Evolutionary conservation across 2,329 filamentous ascomycete species (phyloP).

Genomic region (Calonectria honghensis): DNA sequence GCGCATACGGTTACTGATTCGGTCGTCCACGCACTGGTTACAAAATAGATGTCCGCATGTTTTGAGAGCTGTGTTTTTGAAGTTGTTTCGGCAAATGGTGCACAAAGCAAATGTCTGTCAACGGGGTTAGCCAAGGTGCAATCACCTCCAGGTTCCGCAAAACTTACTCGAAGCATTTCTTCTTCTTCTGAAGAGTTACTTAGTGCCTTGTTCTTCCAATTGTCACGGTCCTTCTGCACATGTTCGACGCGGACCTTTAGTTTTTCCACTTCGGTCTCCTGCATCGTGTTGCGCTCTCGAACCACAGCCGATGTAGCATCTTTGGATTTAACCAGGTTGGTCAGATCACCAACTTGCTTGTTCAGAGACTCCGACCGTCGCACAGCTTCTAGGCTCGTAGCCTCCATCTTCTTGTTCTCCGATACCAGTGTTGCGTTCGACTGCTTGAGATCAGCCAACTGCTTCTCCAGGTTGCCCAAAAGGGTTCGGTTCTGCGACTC

Average conservation of each 20-base stretch:
- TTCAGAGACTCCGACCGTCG: slow-evolving; percentile 83
- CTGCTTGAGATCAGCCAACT: slow-evolving; percentile 88
- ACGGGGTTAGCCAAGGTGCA: slow-evolving; percentile 48
- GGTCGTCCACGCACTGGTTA: slow-evolving; percentile 90
- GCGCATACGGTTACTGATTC: slow-evolving; percentile 90
- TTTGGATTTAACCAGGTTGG: slow-evolving; percentile 83
- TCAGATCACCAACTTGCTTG: slow-evolving; percentile 85
- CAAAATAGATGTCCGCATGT: slow-evolving; percentile 98
- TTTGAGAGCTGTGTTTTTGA: slow-evolving; percentile 95
- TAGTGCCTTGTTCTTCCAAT: slow-evolving; percentile 87
- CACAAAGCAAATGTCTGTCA: slow-evolving; percentile 75
- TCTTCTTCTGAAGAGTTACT: slow-evolving; percentile 89
- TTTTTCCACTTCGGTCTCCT: slow-evolving; percentile 86
- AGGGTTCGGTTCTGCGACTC: slow-evolving; percentile 86
- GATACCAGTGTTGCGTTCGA: slow-evolving; percentile 81
- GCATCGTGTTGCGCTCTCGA: slow-evolving; percentile 75
- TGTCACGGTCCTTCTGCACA: slow-evolving; percentile 87
- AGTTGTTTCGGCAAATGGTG: slow-evolving; percentile 92
- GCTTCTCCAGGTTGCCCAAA: slow-evolving; percentile 91
- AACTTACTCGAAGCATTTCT: slow-evolving; percentile 88
- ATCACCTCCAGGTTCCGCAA: not conserved
- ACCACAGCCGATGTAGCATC: slow-evolving; percentile 75
- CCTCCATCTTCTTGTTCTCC: slow-evolving; percentile 86
- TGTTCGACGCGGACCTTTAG: slow-evolving; percentile 86
- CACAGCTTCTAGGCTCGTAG: slow-evolving; percentile 80